Percentiles rank a stretch among this genome's conserved stretches.
These are phyloP conservation scores for Arabidopsis thaliana DNA, from an alignment of 345 rosid genomes.

Conservation along the genomic window DNA sequence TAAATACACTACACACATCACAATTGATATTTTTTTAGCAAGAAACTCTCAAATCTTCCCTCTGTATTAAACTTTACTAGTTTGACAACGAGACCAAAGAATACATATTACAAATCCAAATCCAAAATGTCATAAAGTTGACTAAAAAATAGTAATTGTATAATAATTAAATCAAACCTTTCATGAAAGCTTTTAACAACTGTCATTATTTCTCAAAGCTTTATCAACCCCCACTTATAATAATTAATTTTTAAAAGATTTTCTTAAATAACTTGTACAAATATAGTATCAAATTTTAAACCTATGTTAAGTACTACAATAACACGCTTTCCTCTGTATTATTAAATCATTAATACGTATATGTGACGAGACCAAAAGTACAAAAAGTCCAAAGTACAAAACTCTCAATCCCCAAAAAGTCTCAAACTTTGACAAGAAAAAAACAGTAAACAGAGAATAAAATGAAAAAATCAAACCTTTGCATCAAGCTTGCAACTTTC, in stretches of 20 bases:
- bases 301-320: no score
- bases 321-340: neutral
- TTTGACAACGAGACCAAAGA: neutral
- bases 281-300: no score
- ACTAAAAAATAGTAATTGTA: neutral
- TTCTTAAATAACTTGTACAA: no score
- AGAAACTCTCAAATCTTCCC: neutral
- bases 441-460: neutral
- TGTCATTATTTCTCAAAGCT: neutral
- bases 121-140: neutral
- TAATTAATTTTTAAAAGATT: no score
- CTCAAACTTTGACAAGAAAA: conserved; percentile 4
- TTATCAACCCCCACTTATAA: neutral
- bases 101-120: neutral
- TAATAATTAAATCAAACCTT: neutral
- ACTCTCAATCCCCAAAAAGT: neutral
- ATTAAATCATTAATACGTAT: conserved; percentile 1
- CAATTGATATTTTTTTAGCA: neutral
- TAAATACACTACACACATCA: no score
- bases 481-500: conserved; percentile 16
- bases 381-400: conserved; percentile 3
- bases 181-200: neutral
- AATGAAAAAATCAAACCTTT: conserved; percentile 5
- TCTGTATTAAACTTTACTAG: neutral
- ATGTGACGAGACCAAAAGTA: neutral